Base-by-base conservation (phyloP, 129 eudicot species). In the Calendula officinalis region DNA sequence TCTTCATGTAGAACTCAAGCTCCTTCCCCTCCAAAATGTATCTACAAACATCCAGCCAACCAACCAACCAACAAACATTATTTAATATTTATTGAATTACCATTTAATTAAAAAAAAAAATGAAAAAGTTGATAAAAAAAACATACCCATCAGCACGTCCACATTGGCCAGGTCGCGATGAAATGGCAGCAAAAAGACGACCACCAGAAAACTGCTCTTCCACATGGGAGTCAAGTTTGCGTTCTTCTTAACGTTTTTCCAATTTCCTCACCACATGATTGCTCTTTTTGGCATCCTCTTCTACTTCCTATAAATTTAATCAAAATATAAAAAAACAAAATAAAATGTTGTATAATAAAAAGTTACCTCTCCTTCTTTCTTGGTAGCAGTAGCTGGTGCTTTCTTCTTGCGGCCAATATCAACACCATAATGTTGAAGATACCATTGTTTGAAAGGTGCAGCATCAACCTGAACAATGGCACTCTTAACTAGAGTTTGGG, bases 1-100 rank as follows among this genome's bases (percentile, higher is more conserved):
- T 89, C 87, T 85, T 89, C 94, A 77, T 75, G 83, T 89, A 89
- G 75, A 85, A 89, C 64, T 88, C 94, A 46, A 88, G 73, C 85
- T 85, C 96, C 75, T 88, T 88, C 47, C 96, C 96, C 76, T 88
- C 96, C 87, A 88, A 68, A 52, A 88, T 89, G 66, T 89, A 85
- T 10, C 92, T 88, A 80, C 40, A 11, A 61, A 52, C 63, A 70
- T 5, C 41, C 30, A 22, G 2, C 30, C 30, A 50, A 12, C 8
- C 11, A 38, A 10, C 7, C 27, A 27, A 17, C 41, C 4, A 11
- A 4, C 3, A 1, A 13, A 51, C 3, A 8, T 51, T 3, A 50
- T 5, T 13, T 30, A 12, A 0, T 14, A n/a, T 14, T 8, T 4
- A 34, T 2, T 3, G 12, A 34, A 8, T 7, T 2, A 15, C 32